phyloP scores from a whole-genome alignment of 2,329 filamentous ascomycete species.

The Nemania serpens region DNA sequence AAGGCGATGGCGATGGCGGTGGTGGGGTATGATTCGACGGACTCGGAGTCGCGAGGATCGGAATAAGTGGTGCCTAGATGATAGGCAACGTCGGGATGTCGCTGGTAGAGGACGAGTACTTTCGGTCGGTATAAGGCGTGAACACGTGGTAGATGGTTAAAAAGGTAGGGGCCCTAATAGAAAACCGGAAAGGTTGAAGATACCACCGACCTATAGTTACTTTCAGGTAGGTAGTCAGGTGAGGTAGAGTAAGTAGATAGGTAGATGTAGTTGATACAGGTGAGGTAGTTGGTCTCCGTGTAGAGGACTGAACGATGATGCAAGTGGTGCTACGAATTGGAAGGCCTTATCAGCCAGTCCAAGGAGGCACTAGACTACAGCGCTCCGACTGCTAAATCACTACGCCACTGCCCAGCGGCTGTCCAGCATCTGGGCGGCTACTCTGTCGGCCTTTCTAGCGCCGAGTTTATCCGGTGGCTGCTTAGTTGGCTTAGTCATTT shows the following conservation, averaged over 20 bases:
- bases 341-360: constrained; percentile 11
- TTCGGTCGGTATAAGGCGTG: not conserved
- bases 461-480: constrained; percentile 15
- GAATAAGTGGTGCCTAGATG: constrained; percentile 3
- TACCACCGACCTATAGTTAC: too few relatives aligned
- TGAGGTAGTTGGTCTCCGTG: not conserved
- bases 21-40: constrained; percentile 34
- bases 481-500: constrained; percentile 14
- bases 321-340: constrained; percentile 25
- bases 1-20: constrained; percentile 24
- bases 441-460: not conserved
- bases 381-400: not conserved
- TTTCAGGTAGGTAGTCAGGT: constrained; percentile 4
- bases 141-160: constrained; percentile 13
- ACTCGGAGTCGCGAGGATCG: constrained; percentile 12
- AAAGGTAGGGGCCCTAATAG: constrained; percentile 7
- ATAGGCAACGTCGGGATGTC: constrained; percentile 1
- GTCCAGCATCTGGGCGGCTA: not conserved
- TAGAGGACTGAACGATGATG: constrained; percentile 28
- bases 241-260: not conserved
- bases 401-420: too few relatives aligned
- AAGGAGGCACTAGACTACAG: not conserved
- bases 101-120: not conserved
- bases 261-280: not conserved
- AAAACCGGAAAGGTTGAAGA: not conserved